These are phyloP conservation scores for Aspergillus taichungensis DNA, from an alignment of 495 filamentous ascomycete genomes.

Conservation along the genomic window DNA sequence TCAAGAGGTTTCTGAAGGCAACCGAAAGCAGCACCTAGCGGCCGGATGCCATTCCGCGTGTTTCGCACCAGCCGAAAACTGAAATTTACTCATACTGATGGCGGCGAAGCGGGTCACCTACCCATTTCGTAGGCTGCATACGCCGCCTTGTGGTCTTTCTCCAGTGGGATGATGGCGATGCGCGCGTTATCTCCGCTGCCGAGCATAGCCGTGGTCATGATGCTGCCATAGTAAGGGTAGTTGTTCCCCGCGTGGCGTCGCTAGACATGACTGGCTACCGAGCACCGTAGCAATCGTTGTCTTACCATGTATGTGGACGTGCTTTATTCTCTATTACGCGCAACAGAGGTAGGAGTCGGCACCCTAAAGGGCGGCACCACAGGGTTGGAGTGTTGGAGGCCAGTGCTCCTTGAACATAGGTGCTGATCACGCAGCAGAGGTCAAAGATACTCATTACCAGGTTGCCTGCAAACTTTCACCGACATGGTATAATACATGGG, in stretches of 20 bases:
- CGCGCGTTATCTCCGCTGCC: conserved; percentile 23
- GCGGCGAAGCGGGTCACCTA: conserved; percentile 42
- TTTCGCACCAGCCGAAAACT: conserved; percentile 19
- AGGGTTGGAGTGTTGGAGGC: conserved; percentile 56
- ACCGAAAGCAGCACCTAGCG: conserved; percentile 35
- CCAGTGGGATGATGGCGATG: conserved; percentile 32
- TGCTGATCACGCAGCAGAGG: conserved; percentile 60
- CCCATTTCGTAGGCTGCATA: conserved; percentile 49
- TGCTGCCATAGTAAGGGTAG: conserved; percentile 58
- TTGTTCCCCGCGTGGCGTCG: conserved; percentile 48
- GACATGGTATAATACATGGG: conserved; percentile 59
- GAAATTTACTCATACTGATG: conserved; percentile 53
- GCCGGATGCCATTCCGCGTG: conserved; percentile 22
- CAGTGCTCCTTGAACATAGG: conserved; percentile 54
- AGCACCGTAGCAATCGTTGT: conserved; percentile 47
- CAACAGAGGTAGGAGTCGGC: conserved; percentile 56
- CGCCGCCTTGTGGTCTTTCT: conserved; percentile 39
- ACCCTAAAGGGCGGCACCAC: conserved; percentile 63
- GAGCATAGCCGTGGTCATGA: conserved; percentile 50
- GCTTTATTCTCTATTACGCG: conserved; percentile 47
- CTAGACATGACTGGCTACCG: conserved; percentile 54
- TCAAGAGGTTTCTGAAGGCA: conserved; percentile 12
- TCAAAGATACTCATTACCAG: conserved; percentile 41
- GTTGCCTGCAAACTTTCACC: conserved; percentile 26
- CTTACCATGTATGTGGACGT: conserved; percentile 62